Evolutionary conservation across 768 basidiomycete species (phyloP).

Genomic region (Candolleomyces aberdarensis): DNA sequence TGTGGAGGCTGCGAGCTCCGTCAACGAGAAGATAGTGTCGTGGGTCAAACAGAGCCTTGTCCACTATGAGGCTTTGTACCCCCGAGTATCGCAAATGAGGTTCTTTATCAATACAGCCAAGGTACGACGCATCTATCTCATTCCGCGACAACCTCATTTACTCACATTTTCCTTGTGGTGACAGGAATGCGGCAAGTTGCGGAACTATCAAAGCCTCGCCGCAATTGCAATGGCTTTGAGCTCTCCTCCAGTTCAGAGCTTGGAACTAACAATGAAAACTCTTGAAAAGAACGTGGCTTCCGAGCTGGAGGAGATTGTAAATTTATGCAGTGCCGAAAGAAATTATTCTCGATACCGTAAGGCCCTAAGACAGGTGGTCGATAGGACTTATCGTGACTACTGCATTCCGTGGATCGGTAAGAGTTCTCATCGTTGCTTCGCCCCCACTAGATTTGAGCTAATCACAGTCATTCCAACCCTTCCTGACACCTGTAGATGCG

Average conservation of each 20-base stretch:
- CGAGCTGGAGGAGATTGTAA: conserved; percentile 30
- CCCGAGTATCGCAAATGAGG: conserved; percentile 36
- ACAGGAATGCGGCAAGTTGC: conserved; percentile 42
- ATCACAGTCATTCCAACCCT: too few relatives aligned
- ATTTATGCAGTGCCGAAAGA: conserved; percentile 22
- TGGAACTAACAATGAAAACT: conserved; percentile 30
- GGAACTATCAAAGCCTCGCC: conserved; percentile 42
- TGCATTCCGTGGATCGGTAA: conserved; percentile 43
- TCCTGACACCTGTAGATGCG: conserved; percentile 22
- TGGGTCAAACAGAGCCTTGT: conserved; percentile 42
- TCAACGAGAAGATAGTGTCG: conserved; percentile 36
- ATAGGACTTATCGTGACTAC: conserved; percentile 17
- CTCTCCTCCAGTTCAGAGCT: conserved; percentile 35
- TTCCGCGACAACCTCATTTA: neutral
- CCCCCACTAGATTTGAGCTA: too few relatives aligned
- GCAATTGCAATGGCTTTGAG: conserved; percentile 41
- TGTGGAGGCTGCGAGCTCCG: conserved; percentile 29
- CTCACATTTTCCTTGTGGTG: too few relatives aligned
- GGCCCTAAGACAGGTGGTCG: conserved; percentile 23
- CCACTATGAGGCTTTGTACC: conserved; percentile 33
- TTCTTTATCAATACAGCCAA: conserved; percentile 42
- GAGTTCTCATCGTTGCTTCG: neutral
- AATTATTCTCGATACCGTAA: conserved; percentile 37
- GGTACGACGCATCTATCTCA: conserved; percentile 8
- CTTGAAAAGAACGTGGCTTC: conserved; percentile 24